These are phyloP conservation scores for Xylaria nigripes DNA, from an alignment of 495 filamentous ascomycete genomes.

Conservation along the genomic window DNA sequence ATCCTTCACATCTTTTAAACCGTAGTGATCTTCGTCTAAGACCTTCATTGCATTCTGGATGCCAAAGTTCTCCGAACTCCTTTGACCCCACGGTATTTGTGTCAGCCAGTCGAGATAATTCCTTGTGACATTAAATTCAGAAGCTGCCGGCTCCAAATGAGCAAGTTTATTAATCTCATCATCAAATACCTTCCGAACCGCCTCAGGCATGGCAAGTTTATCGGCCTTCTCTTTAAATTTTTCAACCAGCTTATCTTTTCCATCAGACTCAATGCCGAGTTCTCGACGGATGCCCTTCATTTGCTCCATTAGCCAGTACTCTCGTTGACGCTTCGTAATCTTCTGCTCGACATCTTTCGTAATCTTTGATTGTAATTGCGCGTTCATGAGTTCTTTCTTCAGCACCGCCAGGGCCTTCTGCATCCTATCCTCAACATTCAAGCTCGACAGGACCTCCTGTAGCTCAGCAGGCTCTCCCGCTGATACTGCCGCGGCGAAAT, in stretches of 20 bases:
- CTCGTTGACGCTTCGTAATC: conserved; percentile 94
- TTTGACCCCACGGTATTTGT: conserved; percentile 94
- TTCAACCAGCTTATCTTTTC: conserved; percentile 95
- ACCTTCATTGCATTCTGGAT: conserved; percentile 85
- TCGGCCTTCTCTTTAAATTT: conserved; percentile 92
- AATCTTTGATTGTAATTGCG: conserved; percentile 93
- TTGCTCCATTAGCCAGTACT: conserved; percentile 99
- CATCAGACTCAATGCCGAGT: conserved; percentile 91
- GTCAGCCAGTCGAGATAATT: conserved; percentile 99
- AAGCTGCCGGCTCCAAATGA: conserved; percentile 88
- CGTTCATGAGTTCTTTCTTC: conserved; percentile 97
- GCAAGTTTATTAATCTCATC: conserved; percentile 96
- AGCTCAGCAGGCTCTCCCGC: conserved; percentile 83
- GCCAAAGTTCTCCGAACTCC: conserved; percentile 93
- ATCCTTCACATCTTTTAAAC: conserved; percentile 97
- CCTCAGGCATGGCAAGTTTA: conserved; percentile 94
- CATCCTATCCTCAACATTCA: conserved; percentile 84
- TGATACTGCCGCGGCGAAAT: conserved; percentile 94
- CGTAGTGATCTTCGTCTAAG: conserved; percentile 94
- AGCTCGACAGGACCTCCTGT: conserved; percentile 82
- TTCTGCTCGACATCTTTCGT: conserved; percentile 96
- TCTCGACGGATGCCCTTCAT: conserved; percentile 98
- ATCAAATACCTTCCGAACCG: conserved; percentile 93
- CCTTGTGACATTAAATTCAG: conserved; percentile 97
- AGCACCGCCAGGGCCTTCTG: conserved; percentile 83